Conservation (phyloP, 1,284 basidiomycete genomes). For the Cutaneotrichosporon cavernicola region DNA sequence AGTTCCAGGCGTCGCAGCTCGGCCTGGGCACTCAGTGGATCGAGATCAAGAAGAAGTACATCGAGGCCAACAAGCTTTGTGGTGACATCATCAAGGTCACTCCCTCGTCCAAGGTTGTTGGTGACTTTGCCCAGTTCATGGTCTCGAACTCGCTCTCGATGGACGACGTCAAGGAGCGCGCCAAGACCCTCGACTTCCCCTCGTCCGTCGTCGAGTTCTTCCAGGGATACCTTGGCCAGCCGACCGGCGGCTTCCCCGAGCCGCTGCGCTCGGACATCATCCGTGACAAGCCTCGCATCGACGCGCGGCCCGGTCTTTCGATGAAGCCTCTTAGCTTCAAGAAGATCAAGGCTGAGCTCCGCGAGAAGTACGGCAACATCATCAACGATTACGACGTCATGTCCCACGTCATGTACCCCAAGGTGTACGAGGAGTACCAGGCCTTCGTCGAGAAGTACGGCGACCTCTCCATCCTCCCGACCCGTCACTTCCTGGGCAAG, state of each 20-base stretch:
- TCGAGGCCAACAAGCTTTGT: slow-evolving; percentile 92
- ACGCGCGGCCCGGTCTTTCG: slow-evolving; percentile 83
- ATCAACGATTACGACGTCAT: slow-evolving; percentile 91
- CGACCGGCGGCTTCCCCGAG: slow-evolving; percentile 97
- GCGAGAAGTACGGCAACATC: slow-evolving; percentile 90
- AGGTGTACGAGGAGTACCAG: slow-evolving; percentile 98
- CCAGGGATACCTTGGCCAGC: slow-evolving; percentile 96
- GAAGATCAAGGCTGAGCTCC: slow-evolving; percentile 89
- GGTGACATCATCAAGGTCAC: slow-evolving; percentile 99
- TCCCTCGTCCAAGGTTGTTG: slow-evolving; percentile 97
- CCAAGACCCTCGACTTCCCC: slow-evolving; percentile 93
- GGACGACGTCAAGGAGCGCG: slow-evolving; percentile 80
- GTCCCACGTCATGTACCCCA: slow-evolving; percentile 69
- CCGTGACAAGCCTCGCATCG: slow-evolving; percentile 88
- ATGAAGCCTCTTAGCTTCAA: slow-evolving; percentile 91
- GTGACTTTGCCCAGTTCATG: slow-evolving; percentile 99
- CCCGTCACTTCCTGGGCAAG: slow-evolving; percentile 93
- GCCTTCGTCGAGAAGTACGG: slow-evolving; percentile 92
- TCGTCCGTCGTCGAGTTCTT: slow-evolving; percentile 94
- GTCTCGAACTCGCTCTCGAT: slow-evolving; percentile 88
- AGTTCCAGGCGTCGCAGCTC: slow-evolving; percentile 98
- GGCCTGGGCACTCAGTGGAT: slow-evolving; percentile 97
- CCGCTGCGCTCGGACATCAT: slow-evolving; percentile 88
- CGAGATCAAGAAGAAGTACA: slow-evolving; percentile 98
- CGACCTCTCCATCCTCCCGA: slow-evolving; percentile 92